phyloP scores from a whole-genome alignment of 2,329 filamentous ascomycete species.

The Fusarium avenaceum region DNA sequence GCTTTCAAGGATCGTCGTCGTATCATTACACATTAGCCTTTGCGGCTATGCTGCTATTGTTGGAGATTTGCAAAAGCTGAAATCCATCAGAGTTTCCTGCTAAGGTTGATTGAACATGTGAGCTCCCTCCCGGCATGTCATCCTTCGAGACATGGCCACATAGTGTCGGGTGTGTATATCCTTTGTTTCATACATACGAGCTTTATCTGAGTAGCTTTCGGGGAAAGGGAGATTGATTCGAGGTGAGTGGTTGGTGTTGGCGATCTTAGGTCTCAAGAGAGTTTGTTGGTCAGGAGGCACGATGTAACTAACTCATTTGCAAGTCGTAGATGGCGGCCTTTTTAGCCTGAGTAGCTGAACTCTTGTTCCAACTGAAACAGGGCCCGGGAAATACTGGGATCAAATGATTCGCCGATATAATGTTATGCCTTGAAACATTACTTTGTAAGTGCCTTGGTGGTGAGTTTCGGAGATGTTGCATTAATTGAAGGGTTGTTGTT shows the following conservation, averaged over 20 bases:
- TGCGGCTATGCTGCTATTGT: slow-evolving; percentile 23
- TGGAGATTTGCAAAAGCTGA: slow-evolving; percentile 19
- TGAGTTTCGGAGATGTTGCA: background rate
- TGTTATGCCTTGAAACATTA: background rate
- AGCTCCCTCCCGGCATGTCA: slow-evolving; percentile 13
- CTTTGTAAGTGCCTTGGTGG: slow-evolving; percentile 3
- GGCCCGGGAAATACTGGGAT: background rate
- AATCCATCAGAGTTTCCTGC: slow-evolving; percentile 3
- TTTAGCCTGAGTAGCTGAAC: slow-evolving; percentile 15
- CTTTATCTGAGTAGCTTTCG: background rate
- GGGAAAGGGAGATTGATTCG: background rate
- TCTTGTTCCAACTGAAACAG: slow-evolving; percentile 8
- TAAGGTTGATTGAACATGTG: slow-evolving; percentile 18
- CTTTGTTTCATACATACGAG: slow-evolving; percentile 8
- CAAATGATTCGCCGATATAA: background rate
- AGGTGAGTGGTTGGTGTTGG: background rate
- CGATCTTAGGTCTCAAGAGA: slow-evolving; percentile 2
- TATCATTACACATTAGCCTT: slow-evolving; percentile 11
- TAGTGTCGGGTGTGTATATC: slow-evolving; percentile 3
- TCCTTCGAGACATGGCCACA: background rate
- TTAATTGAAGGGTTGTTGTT: no score
- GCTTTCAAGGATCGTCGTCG: slow-evolving; percentile 23
- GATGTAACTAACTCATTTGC: slow-evolving; percentile 4
- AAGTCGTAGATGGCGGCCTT: slow-evolving; percentile 1
- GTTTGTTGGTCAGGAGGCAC: background rate